Evolutionary conservation across 1,139 yeast species (phyloP).

Genomic region (Blastobotrys petasosporus): DNA sequence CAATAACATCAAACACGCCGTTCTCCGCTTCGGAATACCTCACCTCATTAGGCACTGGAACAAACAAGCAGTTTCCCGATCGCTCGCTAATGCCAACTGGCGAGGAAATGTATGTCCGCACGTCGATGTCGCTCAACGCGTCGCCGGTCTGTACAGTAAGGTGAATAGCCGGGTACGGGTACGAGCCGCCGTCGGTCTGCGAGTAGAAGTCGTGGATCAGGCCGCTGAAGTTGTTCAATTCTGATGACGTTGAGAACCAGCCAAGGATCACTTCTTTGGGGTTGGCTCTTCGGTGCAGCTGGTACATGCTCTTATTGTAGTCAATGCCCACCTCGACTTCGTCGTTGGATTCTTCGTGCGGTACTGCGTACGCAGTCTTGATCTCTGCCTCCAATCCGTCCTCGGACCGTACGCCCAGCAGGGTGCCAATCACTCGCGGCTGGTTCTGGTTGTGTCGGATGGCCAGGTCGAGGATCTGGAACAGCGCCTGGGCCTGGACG

Average conservation of each 20-base stretch:
- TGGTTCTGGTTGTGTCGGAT: conserved; percentile 42
- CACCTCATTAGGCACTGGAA: conserved; percentile 69
- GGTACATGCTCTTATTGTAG: conserved; percentile 65
- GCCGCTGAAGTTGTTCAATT: conserved; percentile 70
- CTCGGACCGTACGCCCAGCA: conserved; percentile 75
- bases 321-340: conserved; percentile 71
- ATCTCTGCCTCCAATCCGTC: conserved; percentile 78
- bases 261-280: conserved; percentile 79
- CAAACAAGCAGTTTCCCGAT: conserved; percentile 67
- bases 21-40: conserved; percentile 55
- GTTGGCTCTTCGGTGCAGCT: conserved; percentile 70
- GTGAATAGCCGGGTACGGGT: conserved; percentile 74
- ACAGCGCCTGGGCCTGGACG: conserved; percentile 58
- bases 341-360: conserved; percentile 75
- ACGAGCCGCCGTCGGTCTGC: conserved; percentile 59
- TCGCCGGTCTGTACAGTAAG: conserved; percentile 49
- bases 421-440: conserved; percentile 73
- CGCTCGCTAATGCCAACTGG: conserved; percentile 56
- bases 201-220: conserved; percentile 76
- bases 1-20: conserved; percentile 32
- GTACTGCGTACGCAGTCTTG: conserved; percentile 75
- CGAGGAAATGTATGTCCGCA: conserved; percentile 71
- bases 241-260: conserved; percentile 73
- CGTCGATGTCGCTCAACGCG: conserved; percentile 40
- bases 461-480: conserved; percentile 61